Percentiles rank a stretch among this genome's conserved stretches.
Conservation (phyloP, 352 stramenopile genomes). For the Peronosclerospora sorghi region DNA sequence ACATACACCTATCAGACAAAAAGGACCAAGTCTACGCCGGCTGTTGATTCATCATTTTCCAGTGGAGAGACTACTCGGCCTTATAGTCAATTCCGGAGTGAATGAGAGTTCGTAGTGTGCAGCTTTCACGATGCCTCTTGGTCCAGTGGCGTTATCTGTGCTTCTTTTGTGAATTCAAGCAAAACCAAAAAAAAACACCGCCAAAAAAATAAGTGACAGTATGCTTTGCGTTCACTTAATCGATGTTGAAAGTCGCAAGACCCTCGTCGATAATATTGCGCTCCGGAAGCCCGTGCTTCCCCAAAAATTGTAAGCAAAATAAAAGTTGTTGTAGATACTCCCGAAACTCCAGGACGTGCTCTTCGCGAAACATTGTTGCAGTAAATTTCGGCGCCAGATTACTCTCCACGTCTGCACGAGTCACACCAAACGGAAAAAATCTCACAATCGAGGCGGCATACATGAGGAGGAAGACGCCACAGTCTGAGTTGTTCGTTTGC, state of each 20-base stretch:
- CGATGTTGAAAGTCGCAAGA: slow-evolving; percentile 45
- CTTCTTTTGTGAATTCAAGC: background rate
- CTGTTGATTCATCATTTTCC: slow-evolving; percentile 53
- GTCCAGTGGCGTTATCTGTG: background rate
- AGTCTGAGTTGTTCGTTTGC: slow-evolving; percentile 91
- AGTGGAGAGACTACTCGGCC: slow-evolving; percentile 50
- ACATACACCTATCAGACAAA: no score
- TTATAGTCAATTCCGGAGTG: slow-evolving; percentile 35
- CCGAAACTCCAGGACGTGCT: slow-evolving; percentile 62
- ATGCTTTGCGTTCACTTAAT: slow-evolving; percentile 17
- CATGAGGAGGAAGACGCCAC: slow-evolving; percentile 79
- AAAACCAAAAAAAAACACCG: background rate
- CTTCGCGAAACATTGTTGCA: slow-evolving; percentile 47
- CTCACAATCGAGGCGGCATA: slow-evolving; percentile 58
- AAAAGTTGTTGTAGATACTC: slow-evolving; percentile 72
- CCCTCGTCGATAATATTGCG: slow-evolving; percentile 39
- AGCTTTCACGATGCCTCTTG: slow-evolving; percentile 30
- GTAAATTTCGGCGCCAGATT: slow-evolving; percentile 37
- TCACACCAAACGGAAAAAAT: slow-evolving; percentile 44
- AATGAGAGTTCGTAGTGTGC: slow-evolving; percentile 47
- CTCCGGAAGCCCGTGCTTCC: slow-evolving; percentile 35
- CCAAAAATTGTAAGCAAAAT: slow-evolving; percentile 51
- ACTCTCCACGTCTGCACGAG: slow-evolving; percentile 37
- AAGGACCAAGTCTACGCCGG: slow-evolving; percentile 15
- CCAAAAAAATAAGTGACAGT: no score